Evolutionary conservation across 2,329 filamentous ascomycete species (phyloP).

Genomic region (Arthrinium phaeospermum): DNA sequence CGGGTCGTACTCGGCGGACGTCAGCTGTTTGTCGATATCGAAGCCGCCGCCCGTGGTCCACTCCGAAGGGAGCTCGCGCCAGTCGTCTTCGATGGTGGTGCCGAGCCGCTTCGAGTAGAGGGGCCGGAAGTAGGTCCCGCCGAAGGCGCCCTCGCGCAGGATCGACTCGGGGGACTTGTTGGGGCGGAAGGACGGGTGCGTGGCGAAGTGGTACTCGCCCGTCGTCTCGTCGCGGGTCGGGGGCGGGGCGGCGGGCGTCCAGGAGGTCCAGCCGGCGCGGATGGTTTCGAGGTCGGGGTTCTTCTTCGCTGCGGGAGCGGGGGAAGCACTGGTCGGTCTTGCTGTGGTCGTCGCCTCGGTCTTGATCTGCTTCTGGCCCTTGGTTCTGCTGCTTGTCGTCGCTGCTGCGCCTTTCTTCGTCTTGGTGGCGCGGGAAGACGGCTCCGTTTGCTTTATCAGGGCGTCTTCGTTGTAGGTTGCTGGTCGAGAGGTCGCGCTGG

Average conservation of each 20-base stretch:
- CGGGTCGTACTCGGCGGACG: slow-evolving; percentile 47
- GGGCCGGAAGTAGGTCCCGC: slow-evolving; percentile 57
- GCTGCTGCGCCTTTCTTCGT: background rate
- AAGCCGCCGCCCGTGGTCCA: slow-evolving; percentile 47
- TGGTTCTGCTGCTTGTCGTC: background rate
- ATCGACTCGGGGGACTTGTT: slow-evolving; percentile 60
- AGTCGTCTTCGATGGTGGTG: slow-evolving; percentile 50
- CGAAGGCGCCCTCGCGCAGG: slow-evolving; percentile 57
- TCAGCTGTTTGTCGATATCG: slow-evolving; percentile 41
- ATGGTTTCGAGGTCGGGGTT: slow-evolving; percentile 29
- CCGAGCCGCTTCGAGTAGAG: slow-evolving; percentile 49
- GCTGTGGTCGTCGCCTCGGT: background rate
- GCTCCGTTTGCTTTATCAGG: slow-evolving; percentile 19
- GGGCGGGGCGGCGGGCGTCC: slow-evolving; percentile 44
- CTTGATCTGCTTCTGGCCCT: background rate
- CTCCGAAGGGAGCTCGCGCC: slow-evolving; percentile 48
- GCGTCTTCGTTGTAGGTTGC: slow-evolving; percentile 45
- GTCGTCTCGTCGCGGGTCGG: slow-evolving; percentile 49
- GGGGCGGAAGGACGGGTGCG: slow-evolving; percentile 51
- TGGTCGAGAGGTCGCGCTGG: slow-evolving; percentile 39
- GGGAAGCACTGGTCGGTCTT: background rate
- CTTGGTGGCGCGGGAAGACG: background rate
- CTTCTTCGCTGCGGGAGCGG: slow-evolving; percentile 18
- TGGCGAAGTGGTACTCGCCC: slow-evolving; percentile 52
- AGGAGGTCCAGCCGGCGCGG: slow-evolving; percentile 48